Base-by-base conservation (phyloP, 805 yeast species). In the Yamadazyma laniorum region DNA sequence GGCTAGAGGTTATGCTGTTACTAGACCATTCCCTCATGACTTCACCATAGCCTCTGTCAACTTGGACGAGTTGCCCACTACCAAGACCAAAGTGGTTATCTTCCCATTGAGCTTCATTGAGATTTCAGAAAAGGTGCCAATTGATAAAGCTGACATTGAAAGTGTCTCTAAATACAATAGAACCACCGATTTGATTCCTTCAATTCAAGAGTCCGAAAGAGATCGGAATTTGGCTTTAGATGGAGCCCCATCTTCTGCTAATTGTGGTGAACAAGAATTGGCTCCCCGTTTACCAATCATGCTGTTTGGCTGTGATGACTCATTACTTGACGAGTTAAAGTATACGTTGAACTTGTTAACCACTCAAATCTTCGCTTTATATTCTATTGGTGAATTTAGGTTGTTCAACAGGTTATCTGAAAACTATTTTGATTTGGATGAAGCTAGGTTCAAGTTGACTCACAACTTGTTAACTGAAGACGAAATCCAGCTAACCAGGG, bases 1-100 rank as follows among this genome's bases (percentile, higher is more conserved):
- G 95, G 87, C 80, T 17, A 71, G 95, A 49, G 95, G 89, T 9
- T 87, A 88, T 57, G 70, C 77, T 3, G 63, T 83, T 25, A 65
- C 82, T 26, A 74, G 79, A 42, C 90, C 95, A 5, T 63, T 79
- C 37, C 91, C 91, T 1, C 71, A 77, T 22, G 87, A 82, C 53
- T 83, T 79, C 58, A 67, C 74, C 29, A 74, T 81, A 25, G 77
- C 84, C 11, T 71, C 79, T 1, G 74, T 78, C 18, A 75, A 77
- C 47, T 65, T 79, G 46, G 85, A 82, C 36, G 77, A 75, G 38
- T 63, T 84, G 37, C 88, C 89, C 0, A 80, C 76, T 29, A 63
- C 68, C 37, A 72, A 70, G 34, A 60, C 75, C 28, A 63, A 66
- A 13, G 67, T 80, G n/a, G 80, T 71, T 2, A 69, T 85, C 7